phyloP scores from a whole-genome alignment of 768 basidiomycete genomes.

The Amanita inopinata region DNA sequence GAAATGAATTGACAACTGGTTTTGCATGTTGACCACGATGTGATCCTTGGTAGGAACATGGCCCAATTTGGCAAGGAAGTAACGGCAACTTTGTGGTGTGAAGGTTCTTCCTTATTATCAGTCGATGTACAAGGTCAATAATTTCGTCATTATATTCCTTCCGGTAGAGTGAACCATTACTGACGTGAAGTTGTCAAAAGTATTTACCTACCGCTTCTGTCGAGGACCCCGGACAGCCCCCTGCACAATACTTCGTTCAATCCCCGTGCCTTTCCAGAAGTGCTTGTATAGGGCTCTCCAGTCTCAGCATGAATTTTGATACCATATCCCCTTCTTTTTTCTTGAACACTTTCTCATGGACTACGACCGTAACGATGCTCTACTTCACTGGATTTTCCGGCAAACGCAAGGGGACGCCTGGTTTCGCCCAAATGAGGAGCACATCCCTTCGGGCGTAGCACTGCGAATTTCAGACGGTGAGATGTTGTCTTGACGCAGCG shows the following conservation, averaged over 20 bases:
- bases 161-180: not conserved
- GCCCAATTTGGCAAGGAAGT: not conserved
- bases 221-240: constrained; percentile 5
- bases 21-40: not conserved
- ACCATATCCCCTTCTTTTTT: constrained; percentile 3
- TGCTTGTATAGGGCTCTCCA: not conserved
- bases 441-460: constrained; percentile 66
- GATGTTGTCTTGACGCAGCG: constrained; percentile 13
- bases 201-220: not conserved
- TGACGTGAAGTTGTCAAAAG: too few species aligned
- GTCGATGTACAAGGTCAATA: not conserved
- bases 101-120: not conserved
- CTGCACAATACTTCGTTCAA: not conserved
- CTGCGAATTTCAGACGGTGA: constrained; percentile 37
- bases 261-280: not conserved
- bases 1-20: not conserved
- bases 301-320: not conserved
- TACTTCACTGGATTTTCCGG: constrained; percentile 71
- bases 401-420: constrained; percentile 77
- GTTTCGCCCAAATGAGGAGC: constrained; percentile 73
- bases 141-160: not conserved
- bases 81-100: not conserved
- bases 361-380: constrained; percentile 74
- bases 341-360: constrained; percentile 36
- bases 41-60: constrained; percentile 1